Conservation (phyloP, 108 stramenopile genomes). For the Cyclotella cryptica region DNA sequence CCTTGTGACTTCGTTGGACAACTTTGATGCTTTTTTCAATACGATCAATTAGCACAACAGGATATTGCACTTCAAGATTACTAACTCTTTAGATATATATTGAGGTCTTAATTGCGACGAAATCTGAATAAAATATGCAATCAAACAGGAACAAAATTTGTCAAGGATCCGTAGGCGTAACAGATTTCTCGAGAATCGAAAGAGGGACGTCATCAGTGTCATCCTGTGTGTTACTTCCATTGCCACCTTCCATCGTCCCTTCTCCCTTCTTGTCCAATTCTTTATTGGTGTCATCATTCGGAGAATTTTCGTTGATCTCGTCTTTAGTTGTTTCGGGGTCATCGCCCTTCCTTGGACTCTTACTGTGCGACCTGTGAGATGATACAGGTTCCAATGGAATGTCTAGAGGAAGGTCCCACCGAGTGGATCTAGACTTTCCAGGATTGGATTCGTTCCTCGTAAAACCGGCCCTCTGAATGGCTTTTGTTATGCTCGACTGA, state of each 20-base stretch:
- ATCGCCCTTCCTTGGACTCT: neutral
- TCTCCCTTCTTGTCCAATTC: neutral
- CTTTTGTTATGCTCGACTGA: conserved; percentile 15
- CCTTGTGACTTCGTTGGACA: too few relatives aligned
- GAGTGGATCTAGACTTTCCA: neutral
- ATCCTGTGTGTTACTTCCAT: neutral
- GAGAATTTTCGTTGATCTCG: neutral
- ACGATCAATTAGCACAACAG: too few relatives aligned
- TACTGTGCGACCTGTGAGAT: neutral
- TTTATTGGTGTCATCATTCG: neutral
- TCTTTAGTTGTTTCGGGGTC: neutral
- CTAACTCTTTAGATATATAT: too few relatives aligned
- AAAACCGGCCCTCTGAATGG: conserved; percentile 21
- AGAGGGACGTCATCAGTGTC: conserved; percentile 1
- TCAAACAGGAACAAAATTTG: neutral
- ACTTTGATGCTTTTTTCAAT: too few relatives aligned
- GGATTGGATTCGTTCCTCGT: conserved; percentile 17
- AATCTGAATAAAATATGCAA: too few relatives aligned
- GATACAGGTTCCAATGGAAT: conserved; percentile 12
- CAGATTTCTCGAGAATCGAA: neutral
- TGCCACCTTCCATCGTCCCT: neutral
- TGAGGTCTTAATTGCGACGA: too few relatives aligned
- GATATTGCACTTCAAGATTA: too few relatives aligned
- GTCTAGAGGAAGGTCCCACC: conserved; percentile 20
- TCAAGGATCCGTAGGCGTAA: neutral